Percentiles rank a stretch among this genome's conserved stretches.
These are phyloP conservation scores for Marasmius sp. DNA, from an alignment of 1,284 basidiomycete genomes.

Conservation along the genomic window DNA sequence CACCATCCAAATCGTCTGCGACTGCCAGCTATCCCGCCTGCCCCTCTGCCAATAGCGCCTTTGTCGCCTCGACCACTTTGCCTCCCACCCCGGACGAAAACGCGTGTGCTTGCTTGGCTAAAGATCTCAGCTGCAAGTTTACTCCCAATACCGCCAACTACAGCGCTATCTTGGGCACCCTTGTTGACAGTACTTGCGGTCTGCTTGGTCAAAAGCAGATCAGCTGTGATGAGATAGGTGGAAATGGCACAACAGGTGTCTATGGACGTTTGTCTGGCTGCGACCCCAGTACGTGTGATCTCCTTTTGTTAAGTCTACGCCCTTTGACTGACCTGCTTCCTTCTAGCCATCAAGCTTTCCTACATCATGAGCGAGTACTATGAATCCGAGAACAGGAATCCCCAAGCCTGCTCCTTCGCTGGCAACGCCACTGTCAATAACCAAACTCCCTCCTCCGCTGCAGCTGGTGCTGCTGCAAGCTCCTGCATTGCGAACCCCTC, in stretches of 20 bases:
- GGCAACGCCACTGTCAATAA: slow-evolving; percentile 82
- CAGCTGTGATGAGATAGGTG: slow-evolving; percentile 69
- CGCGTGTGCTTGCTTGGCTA: slow-evolving; percentile 78
- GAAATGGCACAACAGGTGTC: slow-evolving; percentile 69
- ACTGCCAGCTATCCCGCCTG: slow-evolving; percentile 63
- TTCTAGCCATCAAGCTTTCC: slow-evolving; percentile 70
- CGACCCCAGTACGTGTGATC: slow-evolving; percentile 57
- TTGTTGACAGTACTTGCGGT: slow-evolving; percentile 50
- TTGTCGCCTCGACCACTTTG: slow-evolving; percentile 67
- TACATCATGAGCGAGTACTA: slow-evolving; percentile 85
- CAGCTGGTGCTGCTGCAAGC: slow-evolving; percentile 60
- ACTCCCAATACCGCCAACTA: slow-evolving; percentile 62
- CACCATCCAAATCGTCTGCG: slow-evolving; percentile 56
- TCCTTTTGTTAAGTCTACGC: slow-evolving; percentile 10
- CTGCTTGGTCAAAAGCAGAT: slow-evolving; percentile 63
- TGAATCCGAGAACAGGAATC: slow-evolving; percentile 58
- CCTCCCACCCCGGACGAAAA: slow-evolving; percentile 82
- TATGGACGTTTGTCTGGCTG: slow-evolving; percentile 81
- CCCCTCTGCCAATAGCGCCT: slow-evolving; percentile 55
- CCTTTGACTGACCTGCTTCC: slow-evolving; percentile 15
- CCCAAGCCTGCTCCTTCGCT: slow-evolving; percentile 69
- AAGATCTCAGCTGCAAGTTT: slow-evolving; percentile 71
- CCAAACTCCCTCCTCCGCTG: slow-evolving; percentile 50
- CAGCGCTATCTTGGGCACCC: slow-evolving; percentile 57
- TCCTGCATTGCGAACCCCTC: slow-evolving; percentile 72